phyloP scores from a whole-genome alignment of 495 filamentous ascomycete species.

The Penicillium soppii region DNA sequence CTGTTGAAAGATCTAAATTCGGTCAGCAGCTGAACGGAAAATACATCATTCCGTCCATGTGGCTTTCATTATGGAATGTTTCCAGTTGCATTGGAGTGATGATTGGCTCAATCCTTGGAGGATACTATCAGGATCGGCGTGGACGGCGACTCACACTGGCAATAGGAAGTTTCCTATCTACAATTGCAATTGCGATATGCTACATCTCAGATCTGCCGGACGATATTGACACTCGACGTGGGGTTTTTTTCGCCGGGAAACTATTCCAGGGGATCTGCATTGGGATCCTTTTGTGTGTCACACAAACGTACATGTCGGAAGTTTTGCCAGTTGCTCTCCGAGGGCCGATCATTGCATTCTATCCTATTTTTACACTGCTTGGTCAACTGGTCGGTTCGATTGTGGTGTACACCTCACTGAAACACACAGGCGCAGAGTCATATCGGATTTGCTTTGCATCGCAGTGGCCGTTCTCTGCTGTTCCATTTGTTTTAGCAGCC shows the following conservation, averaged over 20 bases:
- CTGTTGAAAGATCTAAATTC: slow-evolving; percentile 30
- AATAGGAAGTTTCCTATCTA: slow-evolving; percentile 34
- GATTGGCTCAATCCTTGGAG: slow-evolving; percentile 38
- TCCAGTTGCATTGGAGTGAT: slow-evolving; percentile 41
- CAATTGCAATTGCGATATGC: slow-evolving; percentile 36
- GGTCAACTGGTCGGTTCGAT: slow-evolving; percentile 46
- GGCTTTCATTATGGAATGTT: slow-evolving; percentile 47
- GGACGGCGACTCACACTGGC: slow-evolving; percentile 40
- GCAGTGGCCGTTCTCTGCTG: slow-evolving; percentile 35
- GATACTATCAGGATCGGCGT: slow-evolving; percentile 38
- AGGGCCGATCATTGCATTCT: slow-evolving; percentile 42
- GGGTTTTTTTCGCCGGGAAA: slow-evolving; percentile 32
- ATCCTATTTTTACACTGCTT: slow-evolving; percentile 44
- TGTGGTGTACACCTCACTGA: slow-evolving; percentile 32
- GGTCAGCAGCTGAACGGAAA: slow-evolving; percentile 28
- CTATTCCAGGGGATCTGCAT: slow-evolving; percentile 42
- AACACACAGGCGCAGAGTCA: slow-evolving; percentile 6
- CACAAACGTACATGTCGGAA: slow-evolving; percentile 50
- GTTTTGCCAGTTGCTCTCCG: slow-evolving; percentile 39
- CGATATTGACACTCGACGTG: slow-evolving; percentile 26
- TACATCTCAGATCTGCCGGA: slow-evolving; percentile 31
- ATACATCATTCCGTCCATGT: slow-evolving; percentile 47
- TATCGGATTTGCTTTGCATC: slow-evolving; percentile 33
- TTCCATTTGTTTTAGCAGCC: slow-evolving; percentile 10
- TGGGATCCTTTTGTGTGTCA: slow-evolving; percentile 39